These are phyloP conservation scores for Hibiscus syriacus DNA, from an alignment of 345 rosid genomes.

Conservation along the genomic window DNA sequence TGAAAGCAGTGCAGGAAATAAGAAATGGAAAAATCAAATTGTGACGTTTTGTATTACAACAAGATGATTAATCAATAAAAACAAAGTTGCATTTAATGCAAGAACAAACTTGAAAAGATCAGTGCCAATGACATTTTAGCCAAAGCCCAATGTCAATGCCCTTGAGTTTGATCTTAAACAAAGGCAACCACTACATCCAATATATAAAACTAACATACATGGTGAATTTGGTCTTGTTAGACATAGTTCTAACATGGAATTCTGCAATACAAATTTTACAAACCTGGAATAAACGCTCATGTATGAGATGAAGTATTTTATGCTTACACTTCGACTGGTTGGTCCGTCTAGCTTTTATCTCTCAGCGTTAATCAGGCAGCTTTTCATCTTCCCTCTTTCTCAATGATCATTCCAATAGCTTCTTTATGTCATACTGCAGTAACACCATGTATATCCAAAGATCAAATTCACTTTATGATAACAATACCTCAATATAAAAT, in stretches of 20 bases:
- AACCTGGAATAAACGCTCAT: not conserved
- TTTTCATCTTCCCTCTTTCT: not conserved
- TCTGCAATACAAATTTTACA: not conserved
- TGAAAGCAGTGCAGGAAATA: not conserved
- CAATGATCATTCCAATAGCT: conserved; percentile 3
- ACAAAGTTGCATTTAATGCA: not conserved
- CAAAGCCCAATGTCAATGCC: too few species aligned
- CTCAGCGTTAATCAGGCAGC: not conserved
- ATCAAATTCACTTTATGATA: not conserved
- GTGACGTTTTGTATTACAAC: not conserved
- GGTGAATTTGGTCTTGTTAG: not conserved
- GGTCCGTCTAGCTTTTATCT: not conserved
- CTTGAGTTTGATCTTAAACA: too few species aligned
- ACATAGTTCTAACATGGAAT: not conserved
- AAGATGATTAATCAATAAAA: not conserved
- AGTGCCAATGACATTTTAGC: not conserved
- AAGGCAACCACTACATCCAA: not conserved
- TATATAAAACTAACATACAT: not conserved
- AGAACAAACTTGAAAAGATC: not conserved
- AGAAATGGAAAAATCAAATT: not conserved
- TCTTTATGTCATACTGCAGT: conserved; percentile 13
- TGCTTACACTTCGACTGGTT: not conserved
- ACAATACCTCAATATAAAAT: not conserved
- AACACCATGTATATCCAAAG: not conserved
- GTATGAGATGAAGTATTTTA: not conserved